These are phyloP conservation scores for Podospora pseudopauciseta DNA, from an alignment of 495 filamentous ascomycete genomes.

Conservation along the genomic window DNA sequence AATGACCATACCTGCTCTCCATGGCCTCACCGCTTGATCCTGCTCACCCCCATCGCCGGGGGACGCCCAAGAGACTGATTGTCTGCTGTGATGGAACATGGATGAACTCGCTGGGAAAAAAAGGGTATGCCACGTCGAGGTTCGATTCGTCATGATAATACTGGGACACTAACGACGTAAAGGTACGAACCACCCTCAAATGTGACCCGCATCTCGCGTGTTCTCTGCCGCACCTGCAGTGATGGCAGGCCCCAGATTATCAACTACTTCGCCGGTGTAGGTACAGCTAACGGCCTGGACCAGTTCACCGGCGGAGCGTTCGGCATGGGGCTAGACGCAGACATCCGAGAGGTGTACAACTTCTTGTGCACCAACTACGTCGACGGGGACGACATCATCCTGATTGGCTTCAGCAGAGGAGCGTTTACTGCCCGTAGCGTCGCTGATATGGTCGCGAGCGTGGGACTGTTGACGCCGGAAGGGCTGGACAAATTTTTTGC, in stretches of 20 bases:
- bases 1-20: neutral
- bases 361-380: constrained; percentile 63
- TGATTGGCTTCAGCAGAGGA: constrained; percentile 67
- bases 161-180: too few relatives aligned
- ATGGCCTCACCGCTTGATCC: constrained; percentile 17
- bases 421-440: constrained; percentile 65
- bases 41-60: neutral
- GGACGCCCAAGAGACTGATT: constrained; percentile 30
- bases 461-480: constrained; percentile 59
- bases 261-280: constrained; percentile 47
- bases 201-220: constrained; percentile 44
- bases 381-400: constrained; percentile 60
- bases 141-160: too few relatives aligned
- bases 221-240: constrained; percentile 27
- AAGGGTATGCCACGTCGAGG: constrained; percentile 19
- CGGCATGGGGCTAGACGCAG: constrained; percentile 40
- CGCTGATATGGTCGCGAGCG: constrained; percentile 54
- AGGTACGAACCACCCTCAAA: constrained; percentile 41
- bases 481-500: constrained; percentile 57
- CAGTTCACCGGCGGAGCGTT: constrained; percentile 47
- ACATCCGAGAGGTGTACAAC: constrained; percentile 62
- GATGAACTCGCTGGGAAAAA: constrained; percentile 37
- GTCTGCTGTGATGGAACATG: constrained; percentile 38
- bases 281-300: constrained; percentile 41
- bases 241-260: constrained; percentile 40